Conservation (phyloP, 108 stramenopile genomes). For the Chaetoceros muelleri region DNA sequence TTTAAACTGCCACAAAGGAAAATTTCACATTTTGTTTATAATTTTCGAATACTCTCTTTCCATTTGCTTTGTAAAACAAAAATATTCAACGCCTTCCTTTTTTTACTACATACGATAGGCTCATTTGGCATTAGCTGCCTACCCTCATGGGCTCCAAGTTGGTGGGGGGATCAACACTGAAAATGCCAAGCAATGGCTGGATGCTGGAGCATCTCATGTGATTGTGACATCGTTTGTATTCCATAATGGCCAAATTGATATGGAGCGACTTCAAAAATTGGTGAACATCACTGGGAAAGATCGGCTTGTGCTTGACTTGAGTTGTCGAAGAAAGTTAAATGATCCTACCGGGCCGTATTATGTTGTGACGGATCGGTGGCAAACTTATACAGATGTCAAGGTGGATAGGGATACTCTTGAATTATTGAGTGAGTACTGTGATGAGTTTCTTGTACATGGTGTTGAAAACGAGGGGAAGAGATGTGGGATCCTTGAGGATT, state of each 20-base stretch:
- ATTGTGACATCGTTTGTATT: slow-evolving; percentile 97
- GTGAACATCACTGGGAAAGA: slow-evolving; percentile 66
- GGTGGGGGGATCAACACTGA: slow-evolving; percentile 89
- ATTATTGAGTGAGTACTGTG: slow-evolving; percentile 70
- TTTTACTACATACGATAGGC: slow-evolving; percentile 21
- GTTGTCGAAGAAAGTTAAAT: slow-evolving; percentile 60
- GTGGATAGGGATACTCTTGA: slow-evolving; percentile 57
- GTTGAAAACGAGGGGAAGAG: slow-evolving; percentile 97
- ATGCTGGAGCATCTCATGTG: slow-evolving; percentile 89
- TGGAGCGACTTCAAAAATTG: slow-evolving; percentile 57
- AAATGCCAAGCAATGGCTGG: slow-evolving; percentile 79
- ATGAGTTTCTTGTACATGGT: slow-evolving; percentile 96
- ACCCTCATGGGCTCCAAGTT: slow-evolving; percentile 85
- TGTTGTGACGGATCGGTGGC: slow-evolving; percentile 95
- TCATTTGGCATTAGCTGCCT: slow-evolving; percentile 62
- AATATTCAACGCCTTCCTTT: neutral
- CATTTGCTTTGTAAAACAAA: neutral
- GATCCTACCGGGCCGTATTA: slow-evolving; percentile 48
- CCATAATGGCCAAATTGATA: slow-evolving; percentile 68
- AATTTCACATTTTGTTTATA: too few species aligned
- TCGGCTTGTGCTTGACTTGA: slow-evolving; percentile 89
- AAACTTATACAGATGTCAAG: slow-evolving; percentile 79
- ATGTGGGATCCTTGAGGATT: slow-evolving; percentile 89
- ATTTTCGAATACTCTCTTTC: neutral
- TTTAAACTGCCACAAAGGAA: neutral